phyloP scores from a whole-genome alignment of 805 yeast genomes.

The Metschnikowia koreensis region DNA sequence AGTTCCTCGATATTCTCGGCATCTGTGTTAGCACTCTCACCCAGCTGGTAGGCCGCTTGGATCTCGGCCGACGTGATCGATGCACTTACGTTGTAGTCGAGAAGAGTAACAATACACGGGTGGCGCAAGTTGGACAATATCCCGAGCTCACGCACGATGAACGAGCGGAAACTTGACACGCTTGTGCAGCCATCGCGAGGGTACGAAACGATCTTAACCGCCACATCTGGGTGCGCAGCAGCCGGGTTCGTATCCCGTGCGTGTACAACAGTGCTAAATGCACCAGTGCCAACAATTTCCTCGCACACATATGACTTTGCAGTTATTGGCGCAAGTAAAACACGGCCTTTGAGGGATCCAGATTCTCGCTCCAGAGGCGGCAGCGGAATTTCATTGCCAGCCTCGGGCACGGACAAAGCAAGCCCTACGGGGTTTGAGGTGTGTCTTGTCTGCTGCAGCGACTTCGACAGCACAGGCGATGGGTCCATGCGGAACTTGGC shows the following conservation, averaged over 20 bases:
- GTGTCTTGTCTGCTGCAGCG: conserved; percentile 12
- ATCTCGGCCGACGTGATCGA: conserved; percentile 26
- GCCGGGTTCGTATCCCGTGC: conserved; percentile 33
- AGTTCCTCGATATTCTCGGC: background rate
- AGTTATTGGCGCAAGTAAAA: conserved; percentile 13
- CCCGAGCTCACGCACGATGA: conserved; percentile 62
- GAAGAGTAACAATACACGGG: conserved; percentile 65
- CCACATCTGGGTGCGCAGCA: conserved; percentile 39
- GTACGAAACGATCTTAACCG: conserved; percentile 63
- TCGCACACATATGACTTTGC: conserved; percentile 12
- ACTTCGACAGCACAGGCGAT: conserved; percentile 2
- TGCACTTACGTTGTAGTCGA: conserved; percentile 47
- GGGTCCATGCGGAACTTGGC: conserved; percentile 2
- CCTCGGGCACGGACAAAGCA: background rate
- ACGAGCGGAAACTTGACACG: conserved; percentile 32
- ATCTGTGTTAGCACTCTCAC: background rate
- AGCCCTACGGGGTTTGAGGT: conserved; percentile 12
- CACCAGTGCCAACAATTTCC: conserved; percentile 57
- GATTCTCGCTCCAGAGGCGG: conserved; percentile 13
- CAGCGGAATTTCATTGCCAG: conserved; percentile 10
- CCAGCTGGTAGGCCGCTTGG: conserved; percentile 9
- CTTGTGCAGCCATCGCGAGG: conserved; percentile 29
- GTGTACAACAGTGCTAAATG: conserved; percentile 62
- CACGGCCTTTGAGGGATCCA: background rate
- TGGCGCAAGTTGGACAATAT: conserved; percentile 57